A percentile compares a stretch with the other conserved stretches of the same genome.
These are phyloP conservation scores for Hysterium pulicare DNA, from an alignment of 2,329 filamentous ascomycete species.

Conservation along the genomic window DNA sequence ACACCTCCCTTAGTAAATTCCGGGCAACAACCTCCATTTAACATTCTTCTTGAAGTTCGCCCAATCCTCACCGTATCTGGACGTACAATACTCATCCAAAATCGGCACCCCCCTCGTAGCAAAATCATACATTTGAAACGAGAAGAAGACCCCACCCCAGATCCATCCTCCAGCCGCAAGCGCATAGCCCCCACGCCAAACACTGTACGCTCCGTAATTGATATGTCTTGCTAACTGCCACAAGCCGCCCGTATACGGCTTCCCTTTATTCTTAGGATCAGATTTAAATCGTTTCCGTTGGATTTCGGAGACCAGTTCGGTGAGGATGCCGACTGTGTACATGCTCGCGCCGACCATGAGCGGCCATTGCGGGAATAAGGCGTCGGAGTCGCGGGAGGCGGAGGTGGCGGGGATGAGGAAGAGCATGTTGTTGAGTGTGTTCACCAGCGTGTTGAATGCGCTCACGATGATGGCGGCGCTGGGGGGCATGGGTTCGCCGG, in stretches of 20 bases:
- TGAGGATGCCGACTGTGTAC: slow-evolving; percentile 51
- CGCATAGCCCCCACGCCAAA: slow-evolving; percentile 52
- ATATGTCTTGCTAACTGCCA: slow-evolving; percentile 51
- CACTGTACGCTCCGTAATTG: slow-evolving; percentile 53
- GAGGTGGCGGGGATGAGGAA: slow-evolving; percentile 52
- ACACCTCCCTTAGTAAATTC: slow-evolving; percentile 29
- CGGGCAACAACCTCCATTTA: slow-evolving; percentile 35
- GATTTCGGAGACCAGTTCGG: slow-evolving; percentile 56
- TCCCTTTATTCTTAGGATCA: slow-evolving; percentile 51
- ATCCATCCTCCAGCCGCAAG: slow-evolving; percentile 47
- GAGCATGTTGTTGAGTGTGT: slow-evolving; percentile 55
- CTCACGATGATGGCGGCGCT: slow-evolving; percentile 43
- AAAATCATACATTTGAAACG: slow-evolving; percentile 48
- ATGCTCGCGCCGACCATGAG: slow-evolving; percentile 49
- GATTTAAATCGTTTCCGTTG: slow-evolving; percentile 55
- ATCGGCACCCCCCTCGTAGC: slow-evolving; percentile 43
- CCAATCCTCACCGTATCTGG: slow-evolving; percentile 41
- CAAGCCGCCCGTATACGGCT: slow-evolving; percentile 49
- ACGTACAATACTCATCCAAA: slow-evolving; percentile 49
- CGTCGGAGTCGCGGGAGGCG: slow-evolving; percentile 36
- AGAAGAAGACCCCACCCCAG: slow-evolving; percentile 40
- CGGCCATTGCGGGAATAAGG: slow-evolving; percentile 38
- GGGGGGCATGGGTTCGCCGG: slow-evolving; percentile 50
- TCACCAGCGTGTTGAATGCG: slow-evolving; percentile 54
- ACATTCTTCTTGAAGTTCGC: slow-evolving; percentile 39